Evolutionary conservation across 1,139 yeast genomes (phyloP).

Genomic region (Chernovozyma aurita): DNA sequence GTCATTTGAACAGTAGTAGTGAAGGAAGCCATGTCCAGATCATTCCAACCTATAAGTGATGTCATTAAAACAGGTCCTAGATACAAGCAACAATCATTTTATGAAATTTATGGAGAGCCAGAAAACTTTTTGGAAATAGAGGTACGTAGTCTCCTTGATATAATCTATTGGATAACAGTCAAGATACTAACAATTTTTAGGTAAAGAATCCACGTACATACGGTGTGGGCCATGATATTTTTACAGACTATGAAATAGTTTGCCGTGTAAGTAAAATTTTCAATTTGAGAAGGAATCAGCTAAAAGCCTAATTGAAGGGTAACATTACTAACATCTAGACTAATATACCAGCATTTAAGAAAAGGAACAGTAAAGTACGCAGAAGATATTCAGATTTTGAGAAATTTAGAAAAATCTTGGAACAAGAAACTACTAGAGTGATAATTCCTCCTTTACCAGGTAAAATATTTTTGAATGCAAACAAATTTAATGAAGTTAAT

Average conservation of each 20-base stretch:
- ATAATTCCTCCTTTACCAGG: constrained; percentile 88
- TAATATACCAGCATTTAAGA: constrained; percentile 80
- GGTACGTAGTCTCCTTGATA: constrained; percentile 28
- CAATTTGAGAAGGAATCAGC: too few relatives aligned
- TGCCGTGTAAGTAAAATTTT: constrained; percentile 55
- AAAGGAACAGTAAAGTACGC: constrained; percentile 64
- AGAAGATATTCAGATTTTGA: constrained; percentile 91
- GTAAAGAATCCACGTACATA: constrained; percentile 77
- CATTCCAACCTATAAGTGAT: constrained; percentile 47
- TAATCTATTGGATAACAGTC: constrained; percentile 9
- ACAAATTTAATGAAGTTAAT: constrained; percentile 77
- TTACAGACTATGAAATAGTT: constrained; percentile 86
- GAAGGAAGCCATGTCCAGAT: constrained; percentile 18
- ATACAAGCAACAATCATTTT: constrained; percentile 62
- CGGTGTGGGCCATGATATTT: constrained; percentile 63
- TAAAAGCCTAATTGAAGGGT: too few relatives aligned
- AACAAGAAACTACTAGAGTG: constrained; percentile 71
- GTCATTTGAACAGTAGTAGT: too few relatives aligned
- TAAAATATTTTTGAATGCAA: constrained; percentile 60
- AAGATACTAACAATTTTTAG: constrained; percentile 19
- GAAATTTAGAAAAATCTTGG: constrained; percentile 67
- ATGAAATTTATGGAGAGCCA: constrained; percentile 88
- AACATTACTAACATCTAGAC: constrained; percentile 33
- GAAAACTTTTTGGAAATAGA: constrained; percentile 93
- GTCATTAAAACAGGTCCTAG: constrained; percentile 32